Base-by-base conservation (phyloP, 2,329 filamentous ascomycete genomes). In the Ophiostoma triangulosporum region DNA sequence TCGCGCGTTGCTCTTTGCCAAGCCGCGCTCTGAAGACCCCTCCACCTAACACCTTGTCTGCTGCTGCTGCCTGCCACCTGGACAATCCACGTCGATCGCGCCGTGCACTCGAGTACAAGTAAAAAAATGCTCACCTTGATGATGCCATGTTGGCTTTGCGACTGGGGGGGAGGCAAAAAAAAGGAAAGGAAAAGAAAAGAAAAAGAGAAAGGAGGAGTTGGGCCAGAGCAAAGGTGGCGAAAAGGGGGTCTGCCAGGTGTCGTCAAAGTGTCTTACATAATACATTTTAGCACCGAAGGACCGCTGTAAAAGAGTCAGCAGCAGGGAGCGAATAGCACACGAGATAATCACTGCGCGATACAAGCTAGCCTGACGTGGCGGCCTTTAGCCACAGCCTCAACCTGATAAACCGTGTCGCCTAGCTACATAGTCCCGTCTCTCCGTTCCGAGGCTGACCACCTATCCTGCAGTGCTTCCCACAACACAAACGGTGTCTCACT, bases 111-210 rank as follows among this genome's bases (percentile, higher is more conserved):
- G n/a, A n/a, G n/a, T n/a, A n/a, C n/a, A n/a, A n/a, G n/a, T n/a
- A n/a, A n/a, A n/a, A n/a, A n/a, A n/a, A n/a, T n/a, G 7, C 56
- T 48, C 52, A 58, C 57, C 57, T 56, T 51, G 57, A 57, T 36
- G 57, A 59, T 54, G 57, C 57, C 57, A 59, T 59, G 36, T 35
- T 55, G 50, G 40, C 40, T 52, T 45, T 32, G 31, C 24, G 20
- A 12, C 36, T 50, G 45, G 22, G 15, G 36, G 14, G 14, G 26
- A 38, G 22, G 32, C 33, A 48, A 38, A 35, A 6, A 46, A 32
- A 35, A 31, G 35, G 32, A 22, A 48, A 31, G 29, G 22, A 48
- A 14, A 15, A 40, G 9, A 45, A 45, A 36, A 29, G 9, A 17
- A 38, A 27, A 31, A 29, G 31, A 54, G 24, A n/a, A 40, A 27